Base-by-base conservation (phyloP, 2,329 filamentous ascomycete species). In the Epichloe gansuensis region DNA sequence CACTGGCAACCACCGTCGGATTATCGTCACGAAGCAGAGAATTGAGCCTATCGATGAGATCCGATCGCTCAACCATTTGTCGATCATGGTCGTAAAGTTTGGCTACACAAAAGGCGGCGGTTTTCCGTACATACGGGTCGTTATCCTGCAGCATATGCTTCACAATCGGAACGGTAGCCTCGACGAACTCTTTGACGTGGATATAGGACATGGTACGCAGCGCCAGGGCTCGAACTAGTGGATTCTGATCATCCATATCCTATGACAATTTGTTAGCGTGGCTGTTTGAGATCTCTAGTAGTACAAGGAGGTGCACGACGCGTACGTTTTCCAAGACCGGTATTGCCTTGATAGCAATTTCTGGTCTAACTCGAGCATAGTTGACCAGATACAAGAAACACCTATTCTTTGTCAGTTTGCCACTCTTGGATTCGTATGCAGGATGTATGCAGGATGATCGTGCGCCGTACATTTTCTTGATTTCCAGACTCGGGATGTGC, bases 321-420 rank as follows among this genome's bases (percentile, higher is more conserved):
- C 77, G 62, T 72, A 89, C 87, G 68, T 85, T 81, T 62, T 95
- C 78, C 52, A 98, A 71, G 43, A 91, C 87, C 3, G 91, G 89
- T 51, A 98, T 80, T 23, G 93, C 91, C 68, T 95, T 95, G 60
- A 97, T 73, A 39, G 93, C 91, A 66, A 95, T 85, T 53, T 98
- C 93, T 15, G 93, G 89, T 63, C 95, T 91, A 76, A 91, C 86
- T 55, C 93, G 81, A 49, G 93, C 87, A 68, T 98, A 98, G 71
- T 98, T 97, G 66, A 97, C 93, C 54, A 98, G 73, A 68, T 94
- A 98, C 55, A 98, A 74, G 66, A 97, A 98, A 71, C 93, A 97
- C 90, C 90, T 96, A 63, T 51, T 11, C 13, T 8, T 34, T 9
- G 21, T 55, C 36, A 53, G 53, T 25, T 27, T 21, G 40, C 5